Percentiles rank a stretch among this genome's conserved stretches.
These are phyloP conservation scores for Wickerhamiella siamensis DNA, from an alignment of 805 yeast species.

Conservation along the genomic window DNA sequence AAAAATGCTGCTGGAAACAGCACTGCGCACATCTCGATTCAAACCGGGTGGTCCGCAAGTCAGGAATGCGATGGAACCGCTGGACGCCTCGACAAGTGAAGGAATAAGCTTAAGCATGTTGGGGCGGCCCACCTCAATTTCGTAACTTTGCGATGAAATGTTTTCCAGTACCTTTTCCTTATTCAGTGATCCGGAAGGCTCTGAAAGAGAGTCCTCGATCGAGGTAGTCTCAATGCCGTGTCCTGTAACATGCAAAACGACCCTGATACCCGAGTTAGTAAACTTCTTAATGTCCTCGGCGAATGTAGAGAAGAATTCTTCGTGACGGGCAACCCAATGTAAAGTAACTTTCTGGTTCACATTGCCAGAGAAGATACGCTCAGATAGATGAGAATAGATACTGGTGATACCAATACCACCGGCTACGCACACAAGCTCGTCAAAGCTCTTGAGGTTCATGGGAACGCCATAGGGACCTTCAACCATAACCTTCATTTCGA, in stretches of 20 bases:
- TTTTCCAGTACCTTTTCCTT: background rate
- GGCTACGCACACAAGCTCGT: conserved; percentile 44
- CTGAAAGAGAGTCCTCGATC: background rate
- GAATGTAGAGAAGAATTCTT: conserved; percentile 37
- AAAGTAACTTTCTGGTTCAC: conserved; percentile 19
- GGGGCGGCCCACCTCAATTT: background rate
- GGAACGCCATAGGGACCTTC: conserved; percentile 64
- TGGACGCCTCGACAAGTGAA: conserved; percentile 1
- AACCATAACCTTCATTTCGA: conserved; percentile 19
- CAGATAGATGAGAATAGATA: conserved; percentile 30
- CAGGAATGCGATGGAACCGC: conserved; percentile 10
- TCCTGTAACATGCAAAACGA: conserved; percentile 7
- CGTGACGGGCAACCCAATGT: conserved; percentile 53
- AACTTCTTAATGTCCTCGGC: conserved; percentile 27
- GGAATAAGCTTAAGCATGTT: background rate
- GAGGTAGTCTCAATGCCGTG: background rate
- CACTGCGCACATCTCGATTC: conserved; percentile 11
- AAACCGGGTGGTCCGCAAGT: conserved; percentile 11
- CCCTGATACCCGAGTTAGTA: conserved; percentile 6
- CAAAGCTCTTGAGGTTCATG: conserved; percentile 35
- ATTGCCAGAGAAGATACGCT: conserved; percentile 16
- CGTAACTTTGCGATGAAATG: too few relatives aligned
- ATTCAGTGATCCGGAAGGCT: background rate
- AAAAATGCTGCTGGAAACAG: conserved; percentile 5
- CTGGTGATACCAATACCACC: conserved; percentile 71